Base-by-base conservation (phyloP, 129 eudicot species). In the Pittosporum tobira region DNA sequence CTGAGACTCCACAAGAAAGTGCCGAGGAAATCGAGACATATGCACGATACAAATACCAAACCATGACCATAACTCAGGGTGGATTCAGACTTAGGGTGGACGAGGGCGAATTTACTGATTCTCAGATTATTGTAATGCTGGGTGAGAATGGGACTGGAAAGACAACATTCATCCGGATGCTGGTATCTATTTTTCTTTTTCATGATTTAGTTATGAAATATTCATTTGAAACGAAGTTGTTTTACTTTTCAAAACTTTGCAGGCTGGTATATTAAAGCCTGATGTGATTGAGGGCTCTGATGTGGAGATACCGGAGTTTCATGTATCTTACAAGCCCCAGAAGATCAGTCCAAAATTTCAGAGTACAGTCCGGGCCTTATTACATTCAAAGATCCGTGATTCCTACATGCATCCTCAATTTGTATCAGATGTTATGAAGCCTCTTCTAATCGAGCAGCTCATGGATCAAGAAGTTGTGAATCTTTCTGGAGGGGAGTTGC, bases 321-420 rank as follows among this genome's bases (percentile, higher is more conserved):
- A 83, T 64, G 93, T 79, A 18, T 83, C 87, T 10, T 83, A 83
- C 72, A 83, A 83, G 79, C 93, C 93, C 51, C 93, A 83, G 63
- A 83, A 83, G 53, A 83, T 83, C 38, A 76, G 84, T 71, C 87
- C 93, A 13, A 83, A 79, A 26, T 83, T 79, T 65, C 83, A 55
- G 54, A 9, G 8, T 61, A 27, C 73, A 30, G 93, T 79, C 27
- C 68, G 93, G 52, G 72, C 66, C 73, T 61, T 79, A 69, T 56
- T 83, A n/a, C 83, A 79, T 67, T 61, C 56, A 38, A 83, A 79
- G 67, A 79, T 83, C 47, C 78, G 86, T 15, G 91, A 83, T 64
- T 79, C 80, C 9, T 83, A 79, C 52, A 75, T 67, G 71, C 91
- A 83, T 66, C 91, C 91, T 22, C 86, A 83, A 66, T 83, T 83